A percentile compares a stretch with the other conserved stretches of the same genome.
These are phyloP conservation scores for Trichoderma citrinoviride DNA, from an alignment of 2,329 filamentous ascomycete genomes.

Conservation along the genomic window DNA sequence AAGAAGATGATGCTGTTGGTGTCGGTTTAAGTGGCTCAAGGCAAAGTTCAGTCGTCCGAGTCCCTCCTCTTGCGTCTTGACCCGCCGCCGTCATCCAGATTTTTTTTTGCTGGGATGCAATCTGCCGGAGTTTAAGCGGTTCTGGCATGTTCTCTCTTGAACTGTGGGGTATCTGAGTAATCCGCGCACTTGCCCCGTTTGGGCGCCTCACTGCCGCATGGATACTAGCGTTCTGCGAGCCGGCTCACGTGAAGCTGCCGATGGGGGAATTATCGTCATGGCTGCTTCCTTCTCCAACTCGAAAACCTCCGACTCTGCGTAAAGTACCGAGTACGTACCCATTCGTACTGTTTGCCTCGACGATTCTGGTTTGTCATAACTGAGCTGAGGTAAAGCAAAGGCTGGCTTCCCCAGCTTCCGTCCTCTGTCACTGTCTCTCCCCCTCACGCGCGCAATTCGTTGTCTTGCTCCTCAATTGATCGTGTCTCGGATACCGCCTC, in stretches of 20 bases:
- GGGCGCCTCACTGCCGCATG: slow-evolving; percentile 3
- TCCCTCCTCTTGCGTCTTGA: slow-evolving; percentile 1
- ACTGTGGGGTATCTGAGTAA: neutral
- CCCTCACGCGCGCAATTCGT: slow-evolving; percentile 11
- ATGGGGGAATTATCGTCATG: slow-evolving; percentile 3
- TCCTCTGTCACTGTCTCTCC: neutral
- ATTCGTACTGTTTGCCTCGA: neutral
- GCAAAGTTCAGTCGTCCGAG: neutral
- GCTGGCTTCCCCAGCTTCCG: slow-evolving; percentile 11
- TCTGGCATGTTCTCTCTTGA: slow-evolving; percentile 13
- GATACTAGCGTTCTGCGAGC: neutral
- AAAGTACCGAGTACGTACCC: neutral
- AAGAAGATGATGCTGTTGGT: neutral
- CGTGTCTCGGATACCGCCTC: neutral
- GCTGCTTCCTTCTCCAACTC: neutral
- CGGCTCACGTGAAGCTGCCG: slow-evolving; percentile 15
- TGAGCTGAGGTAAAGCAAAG: neutral
- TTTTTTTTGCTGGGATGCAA: slow-evolving; percentile 3
- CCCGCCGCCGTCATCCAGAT: slow-evolving; percentile 21
- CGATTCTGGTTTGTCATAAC: slow-evolving; percentile 8
- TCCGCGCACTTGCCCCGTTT: slow-evolving; percentile 8
- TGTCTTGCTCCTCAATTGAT: neutral
- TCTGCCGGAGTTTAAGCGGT: slow-evolving; percentile 18
- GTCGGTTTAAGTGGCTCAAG: slow-evolving; percentile 8
- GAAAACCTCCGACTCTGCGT: slow-evolving; percentile 7